phyloP scores from a whole-genome alignment of 1,284 basidiomycete species.

The Austroboletus niveus region DNA sequence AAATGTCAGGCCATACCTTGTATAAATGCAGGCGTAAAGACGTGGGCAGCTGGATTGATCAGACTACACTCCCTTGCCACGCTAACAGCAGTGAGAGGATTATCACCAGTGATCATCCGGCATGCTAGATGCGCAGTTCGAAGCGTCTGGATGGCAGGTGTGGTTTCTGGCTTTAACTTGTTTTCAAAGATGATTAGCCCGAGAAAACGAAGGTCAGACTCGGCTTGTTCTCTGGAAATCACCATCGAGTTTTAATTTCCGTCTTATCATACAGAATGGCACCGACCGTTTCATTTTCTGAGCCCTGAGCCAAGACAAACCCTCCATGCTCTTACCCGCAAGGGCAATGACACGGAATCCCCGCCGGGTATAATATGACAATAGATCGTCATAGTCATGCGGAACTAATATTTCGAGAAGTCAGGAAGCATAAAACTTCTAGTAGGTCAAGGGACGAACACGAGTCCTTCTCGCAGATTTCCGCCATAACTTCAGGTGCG shows the following conservation, averaged over 20 bases:
- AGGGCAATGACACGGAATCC: conserved; percentile 99
- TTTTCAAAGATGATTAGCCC: conserved; percentile 99
- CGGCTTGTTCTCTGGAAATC: conserved; percentile 83
- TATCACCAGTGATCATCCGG: conserved; percentile 99
- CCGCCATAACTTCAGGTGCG: conserved; percentile 95
- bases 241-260: conserved; percentile 1
- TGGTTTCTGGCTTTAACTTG: conserved; percentile 92
- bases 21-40: conserved; percentile 87
- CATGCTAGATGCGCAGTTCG: conserved; percentile 90
- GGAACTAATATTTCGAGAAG: conserved; percentile 62
- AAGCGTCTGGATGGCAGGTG: conserved; percentile 88
- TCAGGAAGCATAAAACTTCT: conserved; percentile 4
- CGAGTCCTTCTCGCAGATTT: conserved; percentile 88
- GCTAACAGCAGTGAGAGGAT: conserved; percentile 94
- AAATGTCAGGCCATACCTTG: conserved; percentile 50
- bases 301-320: conserved; percentile 95
- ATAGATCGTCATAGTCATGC: conserved; percentile 92
- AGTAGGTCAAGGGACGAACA: conserved; percentile 53
- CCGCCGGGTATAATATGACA: conserved; percentile 96
- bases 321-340: conserved; percentile 93
- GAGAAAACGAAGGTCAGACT: conserved; percentile 88
- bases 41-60: conserved; percentile 85
- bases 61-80: conserved; percentile 95
- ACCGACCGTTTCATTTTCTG: conserved; percentile 90
- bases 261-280: conserved; percentile 2